A percentile compares a stretch with the other conserved stretches of the same genome.
phyloP scores from a whole-genome alignment of 805 yeast species.

The Sungouiozyma intestinalis region DNA sequence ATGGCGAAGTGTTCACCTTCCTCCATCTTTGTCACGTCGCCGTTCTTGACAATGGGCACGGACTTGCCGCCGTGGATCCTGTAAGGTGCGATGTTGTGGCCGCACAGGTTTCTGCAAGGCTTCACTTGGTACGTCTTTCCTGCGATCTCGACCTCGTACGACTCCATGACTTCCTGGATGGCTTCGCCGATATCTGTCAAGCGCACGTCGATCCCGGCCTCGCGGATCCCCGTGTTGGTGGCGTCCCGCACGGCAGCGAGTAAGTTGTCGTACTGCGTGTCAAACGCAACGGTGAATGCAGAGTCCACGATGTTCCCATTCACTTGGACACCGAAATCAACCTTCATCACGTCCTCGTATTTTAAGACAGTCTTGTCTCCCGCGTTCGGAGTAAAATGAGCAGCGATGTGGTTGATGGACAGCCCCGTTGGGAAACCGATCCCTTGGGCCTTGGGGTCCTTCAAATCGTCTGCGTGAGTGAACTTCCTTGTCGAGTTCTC shows the following conservation, averaged over 20 bases:
- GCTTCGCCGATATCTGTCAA: constrained; percentile 93
- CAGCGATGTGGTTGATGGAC: constrained; percentile 87
- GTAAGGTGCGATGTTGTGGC: constrained; percentile 82
- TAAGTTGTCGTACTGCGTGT: constrained; percentile 69
- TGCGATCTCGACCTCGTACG: constrained; percentile 82
- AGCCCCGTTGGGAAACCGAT: constrained; percentile 98
- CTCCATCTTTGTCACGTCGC: constrained; percentile 95
- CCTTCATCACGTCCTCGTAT: constrained; percentile 91
- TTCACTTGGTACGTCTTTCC: constrained; percentile 81
- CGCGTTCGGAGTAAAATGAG: constrained; percentile 95
- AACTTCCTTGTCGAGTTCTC: constrained; percentile 76
- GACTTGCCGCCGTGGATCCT: constrained; percentile 90
- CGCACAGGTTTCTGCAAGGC: constrained; percentile 85
- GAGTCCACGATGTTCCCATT: constrained; percentile 91
- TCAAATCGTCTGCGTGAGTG: constrained; percentile 51
- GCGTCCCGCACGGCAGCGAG: constrained; percentile 84
- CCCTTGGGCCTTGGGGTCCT: constrained; percentile 50
- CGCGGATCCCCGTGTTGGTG: constrained; percentile 84
- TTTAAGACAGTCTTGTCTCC: constrained; percentile 77
- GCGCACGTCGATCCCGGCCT: constrained; percentile 93
- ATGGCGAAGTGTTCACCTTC: constrained; percentile 98
- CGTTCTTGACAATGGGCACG: constrained; percentile 91
- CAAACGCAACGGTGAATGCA: constrained; percentile 87
- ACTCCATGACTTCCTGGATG: constrained; percentile 94
- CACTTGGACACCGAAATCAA: constrained; percentile 93